phyloP scores from a whole-genome alignment of 176 grass and related monocot genomes.

The Pontederia crassipes region DNA sequence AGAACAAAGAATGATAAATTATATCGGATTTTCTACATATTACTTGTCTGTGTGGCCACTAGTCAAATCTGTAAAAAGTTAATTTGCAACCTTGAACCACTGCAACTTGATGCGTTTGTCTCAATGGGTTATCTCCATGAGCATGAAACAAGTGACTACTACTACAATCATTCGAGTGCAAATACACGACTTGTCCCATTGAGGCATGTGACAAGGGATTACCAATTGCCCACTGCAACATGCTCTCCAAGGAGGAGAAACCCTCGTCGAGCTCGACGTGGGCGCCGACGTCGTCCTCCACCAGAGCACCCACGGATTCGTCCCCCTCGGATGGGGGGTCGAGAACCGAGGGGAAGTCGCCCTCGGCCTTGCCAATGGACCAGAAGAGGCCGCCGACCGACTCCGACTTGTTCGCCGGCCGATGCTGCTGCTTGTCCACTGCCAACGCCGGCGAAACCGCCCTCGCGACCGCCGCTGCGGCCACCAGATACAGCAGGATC shows the following conservation, averaged over 20 bases:
- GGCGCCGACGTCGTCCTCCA: constrained; percentile 38
- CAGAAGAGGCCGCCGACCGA: constrained; percentile 18
- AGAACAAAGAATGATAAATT: no score
- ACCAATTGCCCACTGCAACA: constrained; percentile 98
- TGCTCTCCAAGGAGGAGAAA: constrained; percentile 83
- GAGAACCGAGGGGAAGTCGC: constrained; percentile 21
- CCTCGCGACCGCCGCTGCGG: no score
- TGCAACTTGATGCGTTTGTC: no score
- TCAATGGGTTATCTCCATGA: no score
- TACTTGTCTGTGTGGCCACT: no score
- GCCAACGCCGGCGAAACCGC: background rate
- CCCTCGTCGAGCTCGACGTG: constrained; percentile 54
- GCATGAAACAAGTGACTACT: no score
- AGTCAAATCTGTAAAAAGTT: no score
- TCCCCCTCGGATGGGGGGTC: constrained; percentile 4
- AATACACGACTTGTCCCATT: no score
- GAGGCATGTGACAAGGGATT: background rate
- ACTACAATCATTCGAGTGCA: no score
- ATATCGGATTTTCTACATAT: no score
- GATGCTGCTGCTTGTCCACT: constrained; percentile 19
- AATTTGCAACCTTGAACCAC: no score
- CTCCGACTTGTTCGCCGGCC: constrained; percentile 34
- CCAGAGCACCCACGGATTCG: background rate
- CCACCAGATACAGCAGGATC: no score
- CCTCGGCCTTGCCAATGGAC: constrained; percentile 46